Percentiles rank a stretch among this genome's conserved stretches.
Conservation (phyloP, 2,329 filamentous ascomycete genomes). For the Botrytis cinerea region DNA sequence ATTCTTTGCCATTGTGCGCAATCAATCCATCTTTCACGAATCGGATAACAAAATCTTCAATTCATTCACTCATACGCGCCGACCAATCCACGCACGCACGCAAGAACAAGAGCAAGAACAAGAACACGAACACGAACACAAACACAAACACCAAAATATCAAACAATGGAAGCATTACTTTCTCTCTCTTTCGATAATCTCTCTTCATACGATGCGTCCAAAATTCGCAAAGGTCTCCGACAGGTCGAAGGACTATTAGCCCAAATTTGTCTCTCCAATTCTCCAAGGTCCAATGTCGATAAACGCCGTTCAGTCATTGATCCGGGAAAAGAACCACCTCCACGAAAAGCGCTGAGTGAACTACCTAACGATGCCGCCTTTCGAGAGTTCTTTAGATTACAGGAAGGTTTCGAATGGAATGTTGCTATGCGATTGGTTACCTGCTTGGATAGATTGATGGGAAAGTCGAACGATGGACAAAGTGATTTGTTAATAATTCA, state of each 20-base stretch:
- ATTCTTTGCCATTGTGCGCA: slow-evolving; percentile 25
- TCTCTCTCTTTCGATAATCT: slow-evolving; percentile 85
- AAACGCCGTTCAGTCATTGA: slow-evolving; percentile 42
- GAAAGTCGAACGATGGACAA: slow-evolving; percentile 76
- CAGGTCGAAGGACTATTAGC: slow-evolving; percentile 93
- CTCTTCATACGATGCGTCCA: slow-evolving; percentile 84
- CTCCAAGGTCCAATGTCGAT: slow-evolving; percentile 32
- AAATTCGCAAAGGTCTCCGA: slow-evolving; percentile 89
- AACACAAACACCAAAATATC: slow-evolving; percentile 22
- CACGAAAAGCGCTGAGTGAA: slow-evolving; percentile 64
- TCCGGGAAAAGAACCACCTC: slow-evolving; percentile 43
- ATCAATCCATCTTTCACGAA: slow-evolving; percentile 18
- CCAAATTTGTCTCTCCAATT: slow-evolving; percentile 80
- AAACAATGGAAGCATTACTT: slow-evolving; percentile 81
- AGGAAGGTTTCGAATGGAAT: slow-evolving; percentile 98
- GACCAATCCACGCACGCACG: background rate
- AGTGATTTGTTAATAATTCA: slow-evolving; percentile 88
- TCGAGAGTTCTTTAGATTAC: slow-evolving; percentile 91
- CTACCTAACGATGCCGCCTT: slow-evolving; percentile 84
- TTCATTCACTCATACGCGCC: slow-evolving; percentile 12
- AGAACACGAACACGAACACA: background rate
- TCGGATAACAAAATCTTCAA: background rate
- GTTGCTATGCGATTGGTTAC: slow-evolving; percentile 82
- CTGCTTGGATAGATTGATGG: slow-evolving; percentile 82
- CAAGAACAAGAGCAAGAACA: slow-evolving; percentile 5